phyloP scores from a whole-genome alignment of 2,329 filamentous ascomycete genomes.

The Allantophomopsis lycopodina region DNA sequence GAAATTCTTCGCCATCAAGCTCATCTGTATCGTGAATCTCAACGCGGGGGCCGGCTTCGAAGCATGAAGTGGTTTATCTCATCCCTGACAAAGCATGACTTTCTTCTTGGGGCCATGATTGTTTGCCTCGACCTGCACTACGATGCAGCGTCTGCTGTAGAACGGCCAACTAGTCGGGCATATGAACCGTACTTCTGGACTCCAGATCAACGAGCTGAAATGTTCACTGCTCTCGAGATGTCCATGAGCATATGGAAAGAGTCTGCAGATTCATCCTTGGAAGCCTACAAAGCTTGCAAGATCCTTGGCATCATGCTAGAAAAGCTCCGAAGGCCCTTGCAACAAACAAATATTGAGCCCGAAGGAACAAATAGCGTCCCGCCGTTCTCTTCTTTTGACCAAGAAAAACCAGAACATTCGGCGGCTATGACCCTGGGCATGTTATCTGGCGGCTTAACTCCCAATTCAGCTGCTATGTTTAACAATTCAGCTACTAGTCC shows the following conservation, averaged over 20 bases:
- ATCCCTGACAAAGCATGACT: constrained; percentile 71
- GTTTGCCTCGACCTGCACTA: constrained; percentile 73
- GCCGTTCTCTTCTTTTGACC: constrained; percentile 15
- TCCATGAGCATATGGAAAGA: constrained; percentile 71
- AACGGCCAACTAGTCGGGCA: constrained; percentile 20
- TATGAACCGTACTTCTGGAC: constrained; percentile 41
- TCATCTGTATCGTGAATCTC: constrained; percentile 61
- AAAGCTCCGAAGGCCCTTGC: constrained; percentile 48
- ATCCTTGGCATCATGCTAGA: constrained; percentile 74
- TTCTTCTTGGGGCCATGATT: constrained; percentile 74
- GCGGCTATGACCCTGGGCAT: constrained; percentile 61
- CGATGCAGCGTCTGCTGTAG: constrained; percentile 29
- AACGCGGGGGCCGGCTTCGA: constrained; percentile 56
- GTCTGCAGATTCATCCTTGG: constrained; percentile 65
- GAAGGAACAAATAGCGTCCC: constrained; percentile 9
- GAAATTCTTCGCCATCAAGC: constrained; percentile 67
- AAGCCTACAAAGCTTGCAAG: constrained; percentile 75
- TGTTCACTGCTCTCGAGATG: constrained; percentile 61
- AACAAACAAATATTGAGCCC: constrained; percentile 2
- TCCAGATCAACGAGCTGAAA: constrained; percentile 50
- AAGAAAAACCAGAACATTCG: constrained; percentile 47
- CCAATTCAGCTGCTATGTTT: constrained; percentile 23
- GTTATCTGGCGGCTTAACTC: constrained; percentile 47
- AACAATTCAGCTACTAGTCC: constrained; percentile 20
- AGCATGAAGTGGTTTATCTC: constrained; percentile 68